phyloP scores from a whole-genome alignment of 2,329 filamentous ascomycete genomes.

The Fusarium piperis region DNA sequence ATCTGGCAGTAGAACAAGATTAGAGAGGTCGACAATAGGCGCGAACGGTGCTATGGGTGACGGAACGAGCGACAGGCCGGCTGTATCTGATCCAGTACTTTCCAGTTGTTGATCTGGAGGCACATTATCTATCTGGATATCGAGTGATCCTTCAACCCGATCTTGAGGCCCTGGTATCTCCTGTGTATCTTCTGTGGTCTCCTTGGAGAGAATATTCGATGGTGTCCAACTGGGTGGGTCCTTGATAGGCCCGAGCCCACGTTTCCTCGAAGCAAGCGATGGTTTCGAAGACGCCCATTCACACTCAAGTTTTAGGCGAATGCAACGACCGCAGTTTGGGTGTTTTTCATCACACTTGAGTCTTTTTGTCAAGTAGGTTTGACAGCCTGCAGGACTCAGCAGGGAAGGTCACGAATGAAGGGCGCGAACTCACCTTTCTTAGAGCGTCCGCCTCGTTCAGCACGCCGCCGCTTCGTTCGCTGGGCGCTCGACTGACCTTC shows the following conservation, averaged over 20 bases:
- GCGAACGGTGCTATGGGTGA: neutral
- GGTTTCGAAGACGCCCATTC: slow-evolving; percentile 1
- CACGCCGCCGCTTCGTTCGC: neutral
- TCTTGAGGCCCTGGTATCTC: neutral
- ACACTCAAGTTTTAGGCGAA: slow-evolving; percentile 8
- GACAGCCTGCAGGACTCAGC: slow-evolving; percentile 2
- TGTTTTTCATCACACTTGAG: slow-evolving; percentile 20
- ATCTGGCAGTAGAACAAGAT: neutral
- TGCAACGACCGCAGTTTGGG: slow-evolving; percentile 4
- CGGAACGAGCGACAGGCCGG: neutral
- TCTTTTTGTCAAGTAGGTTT: slow-evolving; percentile 9
- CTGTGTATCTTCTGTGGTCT: neutral
- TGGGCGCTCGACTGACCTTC: neutral
- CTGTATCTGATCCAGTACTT: neutral
- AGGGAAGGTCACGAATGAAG: too few relatives aligned
- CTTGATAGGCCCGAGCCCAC: slow-evolving; percentile 12
- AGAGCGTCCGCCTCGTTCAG: slow-evolving; percentile 6
- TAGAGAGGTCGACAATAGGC: neutral
- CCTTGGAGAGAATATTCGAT: neutral
- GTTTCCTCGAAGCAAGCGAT: slow-evolving; percentile 6
- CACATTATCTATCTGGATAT: neutral
- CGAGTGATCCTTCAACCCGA: neutral
- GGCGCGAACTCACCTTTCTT: slow-evolving; percentile 3
- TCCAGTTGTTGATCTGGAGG: neutral
- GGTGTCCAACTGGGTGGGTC: slow-evolving; percentile 10